Percentiles rank a stretch among this genome's conserved stretches.
phyloP scores from a whole-genome alignment of 2,329 filamentous ascomycete genomes.

The Alternaria incomplexa region DNA sequence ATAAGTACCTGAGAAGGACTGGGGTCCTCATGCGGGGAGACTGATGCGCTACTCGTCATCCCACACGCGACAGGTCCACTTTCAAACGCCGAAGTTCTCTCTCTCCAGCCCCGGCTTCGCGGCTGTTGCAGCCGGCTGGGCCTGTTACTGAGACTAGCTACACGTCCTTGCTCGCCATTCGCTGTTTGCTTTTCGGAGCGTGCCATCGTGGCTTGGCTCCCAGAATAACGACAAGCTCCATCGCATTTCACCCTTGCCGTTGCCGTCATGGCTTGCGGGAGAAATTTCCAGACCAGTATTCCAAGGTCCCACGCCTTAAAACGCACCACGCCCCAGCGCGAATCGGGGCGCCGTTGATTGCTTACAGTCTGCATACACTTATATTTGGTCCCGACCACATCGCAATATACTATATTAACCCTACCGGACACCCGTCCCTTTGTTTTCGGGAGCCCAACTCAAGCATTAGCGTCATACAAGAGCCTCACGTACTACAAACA shows the following conservation, averaged over 20 bases:
- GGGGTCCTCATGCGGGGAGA: constrained; percentile 43
- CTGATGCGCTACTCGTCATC: constrained; percentile 35
- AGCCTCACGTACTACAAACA: constrained; percentile 1
- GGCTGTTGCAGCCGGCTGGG: constrained; percentile 23
- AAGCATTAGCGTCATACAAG: constrained; percentile 8
- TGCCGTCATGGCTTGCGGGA: constrained; percentile 31
- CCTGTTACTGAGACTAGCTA: constrained; percentile 16
- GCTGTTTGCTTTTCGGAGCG: constrained; percentile 29
- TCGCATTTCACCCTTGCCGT: constrained; percentile 43
- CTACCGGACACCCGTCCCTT: constrained; percentile 16
- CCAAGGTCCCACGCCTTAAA: constrained; percentile 23
- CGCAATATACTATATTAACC: constrained; percentile 37
- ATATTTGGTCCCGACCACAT: constrained; percentile 26
- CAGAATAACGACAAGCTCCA: constrained; percentile 28
- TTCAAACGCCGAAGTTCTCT: constrained; percentile 43
- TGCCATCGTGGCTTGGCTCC: constrained; percentile 39
- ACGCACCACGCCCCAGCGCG: constrained; percentile 30
- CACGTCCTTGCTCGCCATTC: constrained; percentile 20
- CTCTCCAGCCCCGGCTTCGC: constrained; percentile 18
- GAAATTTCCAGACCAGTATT: constrained; percentile 26
- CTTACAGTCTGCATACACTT: constrained; percentile 24
- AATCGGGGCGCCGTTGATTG: constrained; percentile 23
- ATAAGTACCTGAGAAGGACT: constrained; percentile 38
- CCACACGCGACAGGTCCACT: constrained; percentile 37
- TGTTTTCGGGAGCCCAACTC: constrained; percentile 16